Evolutionary conservation across 2,329 filamentous ascomycete genomes (phyloP).

Genomic region (Ascochyta koolunga): DNA sequence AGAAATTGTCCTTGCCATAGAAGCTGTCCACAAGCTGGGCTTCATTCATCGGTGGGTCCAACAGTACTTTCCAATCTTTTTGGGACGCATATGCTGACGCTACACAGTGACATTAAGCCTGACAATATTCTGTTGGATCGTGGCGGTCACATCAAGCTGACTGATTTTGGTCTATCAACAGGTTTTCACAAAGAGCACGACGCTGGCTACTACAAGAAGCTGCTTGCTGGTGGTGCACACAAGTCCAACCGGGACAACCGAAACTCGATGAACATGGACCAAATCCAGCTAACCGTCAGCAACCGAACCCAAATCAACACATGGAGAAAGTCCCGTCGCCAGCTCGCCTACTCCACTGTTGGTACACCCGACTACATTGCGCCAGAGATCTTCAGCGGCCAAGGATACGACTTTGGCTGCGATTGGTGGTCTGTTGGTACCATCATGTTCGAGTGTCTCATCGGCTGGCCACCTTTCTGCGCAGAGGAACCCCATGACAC

Average conservation of each 20-base stretch:
- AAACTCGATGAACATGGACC: constrained; percentile 93
- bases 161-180: constrained; percentile 96
- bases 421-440: constrained; percentile 99
- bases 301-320: constrained; percentile 98
- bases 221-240: constrained; percentile 72
- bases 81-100: constrained; percentile 33
- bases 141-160: constrained; percentile 96
- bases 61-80: background rate
- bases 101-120: constrained; percentile 89
- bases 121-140: constrained; percentile 97
- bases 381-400: constrained; percentile 95
- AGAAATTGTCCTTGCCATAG: constrained; percentile 96
- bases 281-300: constrained; percentile 97
- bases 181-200: constrained; percentile 98
- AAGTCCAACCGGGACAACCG: constrained; percentile 67
- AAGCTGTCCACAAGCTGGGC: constrained; percentile 95
- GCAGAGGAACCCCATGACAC: constrained; percentile 97
- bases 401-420: constrained; percentile 95
- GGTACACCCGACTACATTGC: constrained; percentile 99
- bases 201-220: constrained; percentile 97
- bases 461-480: constrained; percentile 99
- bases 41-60: constrained; percentile 90
- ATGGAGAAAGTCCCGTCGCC: constrained; percentile 91
- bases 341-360: constrained; percentile 98
- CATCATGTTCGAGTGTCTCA: constrained; percentile 99